Base-by-base conservation (phyloP, 805 yeast species). In the Candida palmyrensis region DNA sequence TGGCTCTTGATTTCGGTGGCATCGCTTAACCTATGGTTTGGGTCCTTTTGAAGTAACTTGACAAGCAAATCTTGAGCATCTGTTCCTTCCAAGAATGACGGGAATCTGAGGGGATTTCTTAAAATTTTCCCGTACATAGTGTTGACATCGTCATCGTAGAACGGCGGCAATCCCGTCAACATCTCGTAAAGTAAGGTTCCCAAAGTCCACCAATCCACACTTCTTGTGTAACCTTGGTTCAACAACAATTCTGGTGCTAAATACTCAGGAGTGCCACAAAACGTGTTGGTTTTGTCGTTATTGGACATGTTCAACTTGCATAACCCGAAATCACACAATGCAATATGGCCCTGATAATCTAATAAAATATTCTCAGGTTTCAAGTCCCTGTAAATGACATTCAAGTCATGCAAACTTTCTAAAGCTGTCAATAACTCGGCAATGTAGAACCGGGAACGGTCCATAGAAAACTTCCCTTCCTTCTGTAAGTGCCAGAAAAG, bases 141-240 rank as follows among this genome's bases (percentile, higher is more conserved):
- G 38, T 88, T 82, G 5, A 84, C 83, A 58, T 89, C 92, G 53
- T 89, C 96, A 54, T 92, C 97, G 55, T 87, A 92, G 56, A 87
- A 92, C 25, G 98, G 98, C 4, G 98, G 98, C 45, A 92, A 71
- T 1, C 97, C 96, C 1, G 97, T 88, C 40, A 92, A 68, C 98
- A 92, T 92, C 53, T 90, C 98, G 55, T 87, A 92, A 28, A 92
- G 66, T 34, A 92, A 68, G 12, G 90, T 89, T 26, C 98, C 98
- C 47, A 92, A 68, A 1, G 98, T 92, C 98, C 98, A 92, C 90
- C 96, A 92, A 59, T 92, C 98, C 15, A 92, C 97, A 7, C 83
- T 82, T 56, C 95, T 79, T 2, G 97, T 88, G 59, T 92, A 92
- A 2, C 97, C 97, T 54, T 85, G 88, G 30, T 94, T 92, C 47